These are phyloP conservation scores for Phyllosticta paracitricarpa DNA, from an alignment of 2,329 filamentous ascomycete genomes.

Conservation along the genomic window DNA sequence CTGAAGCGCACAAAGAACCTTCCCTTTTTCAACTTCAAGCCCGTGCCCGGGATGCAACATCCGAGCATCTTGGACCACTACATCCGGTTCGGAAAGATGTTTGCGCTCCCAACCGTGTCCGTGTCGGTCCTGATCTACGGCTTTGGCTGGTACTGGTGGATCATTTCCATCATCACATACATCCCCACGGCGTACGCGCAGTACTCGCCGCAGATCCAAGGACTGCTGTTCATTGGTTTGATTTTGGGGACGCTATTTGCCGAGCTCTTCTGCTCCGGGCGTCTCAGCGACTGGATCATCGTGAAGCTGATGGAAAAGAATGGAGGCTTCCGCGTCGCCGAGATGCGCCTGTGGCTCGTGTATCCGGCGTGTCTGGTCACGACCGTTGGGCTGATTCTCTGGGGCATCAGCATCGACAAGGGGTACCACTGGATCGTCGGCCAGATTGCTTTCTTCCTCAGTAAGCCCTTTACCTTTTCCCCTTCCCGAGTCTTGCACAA, in stretches of 20 bases:
- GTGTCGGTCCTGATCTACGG: conserved; percentile 41
- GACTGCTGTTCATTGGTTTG: conserved; percentile 44
- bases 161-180: conserved; percentile 43
- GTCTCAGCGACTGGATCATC: conserved; percentile 45
- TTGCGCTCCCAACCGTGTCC: conserved; percentile 36
- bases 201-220: conserved; percentile 42
- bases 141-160: conserved; percentile 50
- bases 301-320: conserved; percentile 36
- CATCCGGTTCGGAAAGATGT: conserved; percentile 38
- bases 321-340: conserved; percentile 34
- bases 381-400: conserved; percentile 41
- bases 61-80: conserved; percentile 39
- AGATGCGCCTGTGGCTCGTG: conserved; percentile 47
- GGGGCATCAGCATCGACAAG: conserved; percentile 46
- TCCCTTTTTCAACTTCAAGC: conserved; percentile 35
- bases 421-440: conserved; percentile 48
- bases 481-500: background rate
- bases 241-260: conserved; percentile 44
- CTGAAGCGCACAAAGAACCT: conserved; percentile 34
- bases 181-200: conserved; percentile 42
- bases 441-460: conserved; percentile 46
- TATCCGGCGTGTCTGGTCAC: conserved; percentile 44
- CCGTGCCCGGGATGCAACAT: conserved; percentile 42
- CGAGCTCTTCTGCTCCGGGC: conserved; percentile 43
- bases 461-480: conserved; percentile 24